Evolutionary conservation across 257 asterid species (phyloP), one percentile per base, ranked within the genome.

Genomic region (Jacaranda mimosifolia): DNA sequence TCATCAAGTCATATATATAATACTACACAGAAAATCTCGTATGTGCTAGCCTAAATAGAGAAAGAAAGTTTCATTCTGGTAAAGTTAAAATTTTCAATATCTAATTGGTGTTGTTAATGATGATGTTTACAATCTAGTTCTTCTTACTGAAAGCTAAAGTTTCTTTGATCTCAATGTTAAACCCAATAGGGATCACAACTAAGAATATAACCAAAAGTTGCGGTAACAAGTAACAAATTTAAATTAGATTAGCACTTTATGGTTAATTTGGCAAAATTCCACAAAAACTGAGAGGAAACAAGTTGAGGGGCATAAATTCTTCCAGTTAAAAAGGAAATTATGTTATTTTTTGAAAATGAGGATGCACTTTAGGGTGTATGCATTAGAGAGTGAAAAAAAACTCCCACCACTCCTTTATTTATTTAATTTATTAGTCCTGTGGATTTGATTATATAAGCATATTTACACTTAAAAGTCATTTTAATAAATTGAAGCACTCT

Each of bases 261-360:
- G 42, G 12, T 43, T 67, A 45, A 56, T 42, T 36, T 42, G 58
- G 46, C 68, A 76, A 39, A n/a, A 68, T 46, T 11, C 56, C 19
- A 59, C 3, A 26, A 7, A 70, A 21, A n/a, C 32, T 19, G 11
- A 46, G 48, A 56, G 8, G 39, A 45, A 58, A 57, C 42, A 19
- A 57, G 39, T 45, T 66, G 43, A 43, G 63, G 45, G 63, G 35
- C 52, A 76, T 43, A 56, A 67, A 60, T 26, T 66, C 69, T 76
- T 56, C 32, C 14, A 42, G 48, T 46, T 66, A 17, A 49, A 26
- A 59, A 66, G 17, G 5, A n/a, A 39, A 35, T 57, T 19, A 18
- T 32, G 68, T 40, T 18, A 55, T 53, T 55, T 55, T 43, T 49
- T 65, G 66, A 60, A 56, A 59, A 60, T 26, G 26, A 69, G 12